Evolutionary conservation across 108 stramenopile genomes (phyloP), one percentile per base, ranked within the genome.

Genomic region (Cyclotella choctawhatcheeana): DNA sequence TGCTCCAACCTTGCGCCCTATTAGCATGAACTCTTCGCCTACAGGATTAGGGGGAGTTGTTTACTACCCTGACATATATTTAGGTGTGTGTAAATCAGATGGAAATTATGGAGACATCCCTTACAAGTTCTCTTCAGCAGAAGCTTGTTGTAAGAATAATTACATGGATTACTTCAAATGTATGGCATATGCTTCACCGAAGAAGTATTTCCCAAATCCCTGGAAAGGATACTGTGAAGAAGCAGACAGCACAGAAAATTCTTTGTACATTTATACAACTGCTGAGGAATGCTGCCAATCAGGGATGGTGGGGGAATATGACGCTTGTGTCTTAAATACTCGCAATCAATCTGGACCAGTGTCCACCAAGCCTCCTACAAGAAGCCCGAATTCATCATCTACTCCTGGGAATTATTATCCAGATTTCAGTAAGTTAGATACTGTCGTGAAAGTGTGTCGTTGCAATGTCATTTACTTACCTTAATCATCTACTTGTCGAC

Each of bases 1-100:
- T 13, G 5, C 4, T 2, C 61, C 61, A 45, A 63, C 61, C 8
- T 3, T 12, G 24, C 44, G 24, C 2, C 44, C 44, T 4, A 26
- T 45, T 44, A 44, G 25, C 3, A 7, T 21, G 16, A 33, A 18
- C 58, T 59, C 33, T 20, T 33, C 58, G 35, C 58, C 58, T 5
- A 54, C 27, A 27, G 53, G 25, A 3, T 3, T 17, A 24, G 27
- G 53, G 3, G 53, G 53, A 5, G 25, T 26, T 4, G 48, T 67
- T 6, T 76, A 50, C 27, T 76, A 76, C 26, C 74, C 74, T 0
- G 67, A 76, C 56, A 33, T 76, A 13, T 8, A 33, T 30, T 31
- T 60, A 16, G 48, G 58, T 21, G 59, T 76, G 16, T 76, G 75
- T 60, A 76, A 76, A 47, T 69, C 43, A 25, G 75, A 76, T 30